Base-by-base conservation (phyloP, 768 basidiomycete genomes). In the Clitopilus passeckerianus region DNA sequence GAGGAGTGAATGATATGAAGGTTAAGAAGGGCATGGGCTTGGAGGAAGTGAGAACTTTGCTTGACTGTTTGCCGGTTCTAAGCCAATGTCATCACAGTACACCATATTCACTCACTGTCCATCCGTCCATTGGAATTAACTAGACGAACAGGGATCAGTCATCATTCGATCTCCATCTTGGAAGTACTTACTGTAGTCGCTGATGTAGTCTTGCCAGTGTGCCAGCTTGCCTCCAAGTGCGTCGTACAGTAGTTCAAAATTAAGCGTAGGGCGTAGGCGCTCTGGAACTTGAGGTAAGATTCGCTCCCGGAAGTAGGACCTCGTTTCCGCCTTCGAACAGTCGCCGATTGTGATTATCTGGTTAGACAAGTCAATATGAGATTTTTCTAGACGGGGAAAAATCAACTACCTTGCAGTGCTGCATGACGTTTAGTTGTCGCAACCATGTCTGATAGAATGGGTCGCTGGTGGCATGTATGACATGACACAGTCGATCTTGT, bases 361-460 rank as follows among this genome's bases (percentile, higher is more conserved):
- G 57, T 57, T 15, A 57, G 53, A 27, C 59, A 10, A 8, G 41
- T 33, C 34, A 55, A 20, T 23, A 10, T 27, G 37, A 14, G 43
- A 12, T n/a, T 27, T 2, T 24, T 16, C 34, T 15, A 53, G 9
- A 53, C 3, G 33, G 37, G 53, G 34, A 8, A 33, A 53, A 15
- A 60, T 69, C 37, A 34, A 87, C n/a, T 41, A 41, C 87, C 75
- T 89, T 91, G 77, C 90, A 93, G 68, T 91, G 88, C 65, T 90
- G 89, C 79, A 89, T 87, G 54, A 91, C 82, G 61, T 89, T 90
- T 57, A 90, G 76, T 66, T 90, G 89, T 61, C 89, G 78, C 52
- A 93, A 76, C 89, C 88, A 91, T 12, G 86, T 89, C 64, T 91
- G 90, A 66, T 91, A 93, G 71, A 91, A 91, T 0, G 90, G 89